Evolutionary conservation across 306 rosid genomes (phyloP).

Genomic region (Quercus wislizeni): DNA sequence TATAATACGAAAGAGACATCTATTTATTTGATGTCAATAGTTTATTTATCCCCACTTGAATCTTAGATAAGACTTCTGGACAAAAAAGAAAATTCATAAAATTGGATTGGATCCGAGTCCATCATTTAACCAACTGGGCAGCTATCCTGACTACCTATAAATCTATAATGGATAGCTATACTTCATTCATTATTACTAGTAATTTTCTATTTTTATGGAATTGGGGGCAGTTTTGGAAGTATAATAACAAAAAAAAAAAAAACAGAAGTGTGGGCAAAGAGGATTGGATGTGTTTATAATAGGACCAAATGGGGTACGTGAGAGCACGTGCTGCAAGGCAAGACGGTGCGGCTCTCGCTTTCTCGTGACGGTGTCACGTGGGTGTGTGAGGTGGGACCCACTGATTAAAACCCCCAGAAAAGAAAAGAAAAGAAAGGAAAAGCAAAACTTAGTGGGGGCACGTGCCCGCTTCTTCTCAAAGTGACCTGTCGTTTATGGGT

Average conservation of each 20-base stretch:
- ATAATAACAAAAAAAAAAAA: neutral
- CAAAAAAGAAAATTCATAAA: no score
- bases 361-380: constrained; percentile 94
- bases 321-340: constrained; percentile 51
- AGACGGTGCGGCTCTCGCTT: constrained; percentile 43
- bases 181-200: no score
- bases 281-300: constrained; percentile 22
- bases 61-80: no score
- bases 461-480: constrained; percentile 46
- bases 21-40: no score
- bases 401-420: constrained; percentile 9
- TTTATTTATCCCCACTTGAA: no score
- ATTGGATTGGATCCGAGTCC: no score
- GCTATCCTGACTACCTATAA: no score
- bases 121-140: no score
- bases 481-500: constrained; percentile 73
- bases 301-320: constrained; percentile 24
- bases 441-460: constrained; percentile 56
- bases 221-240: neutral
- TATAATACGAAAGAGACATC: no score
- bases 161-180: no score
- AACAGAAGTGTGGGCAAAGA: neutral
- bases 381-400: constrained; percentile 51
- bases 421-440: neutral
- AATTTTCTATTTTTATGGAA: no score